These are phyloP conservation scores for Favolaschia claudopus DNA, from an alignment of 768 basidiomycete species.

Conservation along the genomic window DNA sequence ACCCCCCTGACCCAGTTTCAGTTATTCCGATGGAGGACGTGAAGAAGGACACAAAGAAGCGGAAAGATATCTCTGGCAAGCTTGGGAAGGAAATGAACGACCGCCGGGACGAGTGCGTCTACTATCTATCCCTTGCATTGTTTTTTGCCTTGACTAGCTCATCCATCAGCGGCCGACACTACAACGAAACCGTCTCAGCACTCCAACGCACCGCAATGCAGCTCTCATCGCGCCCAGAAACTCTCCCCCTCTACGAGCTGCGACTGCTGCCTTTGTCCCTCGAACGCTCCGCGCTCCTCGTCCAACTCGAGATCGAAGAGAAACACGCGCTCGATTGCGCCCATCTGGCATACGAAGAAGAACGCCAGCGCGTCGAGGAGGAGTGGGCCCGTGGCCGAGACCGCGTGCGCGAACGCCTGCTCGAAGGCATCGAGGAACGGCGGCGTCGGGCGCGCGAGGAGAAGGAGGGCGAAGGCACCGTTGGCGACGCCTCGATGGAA, in stretches of 20 bases:
- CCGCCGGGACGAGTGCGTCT: conserved; percentile 75
- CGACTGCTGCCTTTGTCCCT: conserved; percentile 77
- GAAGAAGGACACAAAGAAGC: conserved; percentile 66
- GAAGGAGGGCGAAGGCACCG: conserved; percentile 87
- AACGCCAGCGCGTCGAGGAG: conserved; percentile 80
- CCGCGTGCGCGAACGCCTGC: conserved; percentile 74
- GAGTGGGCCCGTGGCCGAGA: conserved; percentile 83
- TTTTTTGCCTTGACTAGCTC: conserved; percentile 7
- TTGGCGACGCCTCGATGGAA: conserved; percentile 76
- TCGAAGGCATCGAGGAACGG: conserved; percentile 88
- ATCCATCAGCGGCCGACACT: conserved; percentile 60
- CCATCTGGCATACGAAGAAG: conserved; percentile 78
- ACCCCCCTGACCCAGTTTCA: neutral
- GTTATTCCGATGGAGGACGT: conserved; percentile 43
- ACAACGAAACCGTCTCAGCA: conserved; percentile 65
- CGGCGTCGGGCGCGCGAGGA: conserved; percentile 82
- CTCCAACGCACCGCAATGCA: conserved; percentile 67
- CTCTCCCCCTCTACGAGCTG: conserved; percentile 69
- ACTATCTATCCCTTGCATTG: neutral
- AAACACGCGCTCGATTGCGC: conserved; percentile 71
- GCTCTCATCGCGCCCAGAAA: conserved; percentile 74
- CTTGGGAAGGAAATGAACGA: conserved; percentile 77
- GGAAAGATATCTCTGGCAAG: conserved; percentile 74
- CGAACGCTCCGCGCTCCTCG: conserved; percentile 78
- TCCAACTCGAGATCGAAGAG: conserved; percentile 72